Conservation (phyloP, 2,329 filamentous ascomycete genomes). For the Cladosporium velox region DNA sequence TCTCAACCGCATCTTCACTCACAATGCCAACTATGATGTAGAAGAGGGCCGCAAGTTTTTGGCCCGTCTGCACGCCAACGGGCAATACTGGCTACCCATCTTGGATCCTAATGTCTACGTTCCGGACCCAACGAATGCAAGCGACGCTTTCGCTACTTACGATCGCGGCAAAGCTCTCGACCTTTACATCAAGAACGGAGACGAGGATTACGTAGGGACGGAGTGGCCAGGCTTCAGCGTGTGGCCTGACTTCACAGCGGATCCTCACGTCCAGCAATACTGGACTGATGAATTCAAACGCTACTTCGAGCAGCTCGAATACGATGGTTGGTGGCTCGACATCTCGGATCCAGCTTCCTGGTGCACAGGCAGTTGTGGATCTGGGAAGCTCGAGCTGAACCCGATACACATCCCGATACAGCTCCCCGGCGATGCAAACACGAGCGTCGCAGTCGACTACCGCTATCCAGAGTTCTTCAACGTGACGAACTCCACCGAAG, state of each 20-base stretch:
- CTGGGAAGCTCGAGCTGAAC: constrained; percentile 24
- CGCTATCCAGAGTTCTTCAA: constrained; percentile 30
- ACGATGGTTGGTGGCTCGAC: constrained; percentile 31
- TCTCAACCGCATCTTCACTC: constrained; percentile 57
- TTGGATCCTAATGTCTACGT: constrained; percentile 65
- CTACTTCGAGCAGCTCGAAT: constrained; percentile 27
- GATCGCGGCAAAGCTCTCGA: constrained; percentile 52
- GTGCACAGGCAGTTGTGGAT: constrained; percentile 28
- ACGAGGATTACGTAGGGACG: constrained; percentile 47
- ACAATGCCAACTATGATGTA: constrained; percentile 59
- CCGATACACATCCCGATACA: constrained; percentile 31
- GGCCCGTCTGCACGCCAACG: constrained; percentile 52
- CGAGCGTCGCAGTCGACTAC: constrained; percentile 29
- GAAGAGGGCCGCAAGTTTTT: constrained; percentile 56
- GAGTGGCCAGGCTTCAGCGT: constrained; percentile 25
- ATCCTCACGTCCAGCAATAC: constrained; percentile 29
- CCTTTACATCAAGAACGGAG: constrained; percentile 56
- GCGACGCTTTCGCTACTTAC: constrained; percentile 58
- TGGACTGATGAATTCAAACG: constrained; percentile 31
- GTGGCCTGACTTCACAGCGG: constrained; percentile 19
- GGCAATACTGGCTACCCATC: constrained; percentile 60
- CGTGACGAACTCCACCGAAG: constrained; percentile 31
- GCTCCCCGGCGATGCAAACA: constrained; percentile 30
- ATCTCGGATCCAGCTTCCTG: constrained; percentile 26
- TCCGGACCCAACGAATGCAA: constrained; percentile 66